Percentiles rank a stretch among this genome's conserved stretches.
Evolutionary conservation across 1,284 basidiomycete species (phyloP).

Genomic region (Cutaneotrichosporon sp.): DNA sequence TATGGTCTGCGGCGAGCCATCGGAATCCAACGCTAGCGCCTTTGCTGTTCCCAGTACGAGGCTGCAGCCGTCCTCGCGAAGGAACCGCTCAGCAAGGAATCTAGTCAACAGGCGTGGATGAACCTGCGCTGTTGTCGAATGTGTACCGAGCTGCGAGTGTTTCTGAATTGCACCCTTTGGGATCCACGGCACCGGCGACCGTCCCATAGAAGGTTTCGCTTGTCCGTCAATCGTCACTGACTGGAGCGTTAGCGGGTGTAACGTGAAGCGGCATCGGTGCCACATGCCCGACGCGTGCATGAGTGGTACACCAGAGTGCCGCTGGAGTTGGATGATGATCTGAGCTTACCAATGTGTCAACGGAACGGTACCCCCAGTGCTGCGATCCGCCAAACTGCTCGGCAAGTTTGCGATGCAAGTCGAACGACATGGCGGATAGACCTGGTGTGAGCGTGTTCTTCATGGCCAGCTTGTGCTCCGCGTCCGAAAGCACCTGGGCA

Average conservation of each 20-base stretch:
- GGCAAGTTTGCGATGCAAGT: constrained; percentile 73
- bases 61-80: constrained; percentile 28
- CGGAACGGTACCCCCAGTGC: constrained; percentile 78
- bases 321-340: too few relatives aligned
- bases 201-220: constrained; percentile 21
- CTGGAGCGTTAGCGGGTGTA: constrained; percentile 14
- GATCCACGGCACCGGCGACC: constrained; percentile 42
- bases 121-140: constrained; percentile 44
- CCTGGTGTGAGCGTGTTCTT: constrained; percentile 36
- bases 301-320: too few relatives aligned
- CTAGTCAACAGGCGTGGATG: constrained; percentile 58
- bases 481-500: too few relatives aligned
- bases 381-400: constrained; percentile 64
- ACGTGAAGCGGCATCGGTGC: too few relatives aligned
- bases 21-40: constrained; percentile 15
- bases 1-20: constrained; percentile 9
- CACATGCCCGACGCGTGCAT: too few relatives aligned
- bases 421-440: constrained; percentile 70
- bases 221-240: constrained; percentile 44
- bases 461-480: too few relatives aligned
- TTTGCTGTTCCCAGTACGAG: constrained; percentile 35
- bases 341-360: constrained; percentile 51
- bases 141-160: constrained; percentile 34
- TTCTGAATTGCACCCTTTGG: constrained; percentile 34
- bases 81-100: constrained; percentile 59